Percentiles rank a stretch among this genome's conserved stretches.
Evolutionary conservation across 2,329 filamentous ascomycete species (phyloP).

Genomic region (Trichoderma atroviride): DNA sequence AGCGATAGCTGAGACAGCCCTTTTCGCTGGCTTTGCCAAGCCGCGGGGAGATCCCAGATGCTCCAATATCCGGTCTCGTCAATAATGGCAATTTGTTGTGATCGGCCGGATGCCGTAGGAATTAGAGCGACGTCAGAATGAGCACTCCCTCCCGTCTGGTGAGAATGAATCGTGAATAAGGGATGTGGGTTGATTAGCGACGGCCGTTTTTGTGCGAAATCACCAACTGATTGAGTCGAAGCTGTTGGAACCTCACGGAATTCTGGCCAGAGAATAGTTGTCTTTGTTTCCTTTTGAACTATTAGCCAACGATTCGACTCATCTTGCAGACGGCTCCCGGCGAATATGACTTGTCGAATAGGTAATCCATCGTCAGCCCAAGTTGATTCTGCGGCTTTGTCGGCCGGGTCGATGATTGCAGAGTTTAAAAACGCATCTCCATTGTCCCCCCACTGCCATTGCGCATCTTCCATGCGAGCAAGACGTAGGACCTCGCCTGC

Average conservation of each 20-base stretch:
- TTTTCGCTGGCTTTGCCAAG: conserved; percentile 39
- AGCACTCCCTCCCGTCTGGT: conserved; percentile 55
- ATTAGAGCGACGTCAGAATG: conserved; percentile 70
- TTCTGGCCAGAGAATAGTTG: conserved; percentile 55
- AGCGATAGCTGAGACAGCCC: conserved; percentile 39
- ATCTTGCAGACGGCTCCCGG: conserved; percentile 43
- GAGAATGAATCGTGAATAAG: conserved; percentile 54
- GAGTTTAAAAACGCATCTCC: conserved; percentile 52
- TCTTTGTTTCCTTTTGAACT: conserved; percentile 56
- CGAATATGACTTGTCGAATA: conserved; percentile 56
- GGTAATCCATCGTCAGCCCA: conserved; percentile 58
- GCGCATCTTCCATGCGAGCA: conserved; percentile 51
- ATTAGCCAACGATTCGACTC: conserved; percentile 53
- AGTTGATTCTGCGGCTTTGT: conserved; percentile 49
- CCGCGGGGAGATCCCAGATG: conserved; percentile 62
- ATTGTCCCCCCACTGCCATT: conserved; percentile 57
- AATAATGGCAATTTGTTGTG: conserved; percentile 67
- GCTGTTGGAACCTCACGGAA: conserved; percentile 39
- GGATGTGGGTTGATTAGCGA: conserved; percentile 60
- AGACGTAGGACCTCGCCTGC: conserved; percentile 62
- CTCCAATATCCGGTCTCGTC: conserved; percentile 69
- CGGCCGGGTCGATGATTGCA: conserved; percentile 46
- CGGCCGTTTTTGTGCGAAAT: conserved; percentile 35
- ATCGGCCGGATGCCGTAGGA: conserved; percentile 48
- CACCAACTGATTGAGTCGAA: conserved; percentile 13